These are phyloP conservation scores for Penicillium taxi DNA, from an alignment of 495 filamentous ascomycete genomes.

Conservation along the genomic window DNA sequence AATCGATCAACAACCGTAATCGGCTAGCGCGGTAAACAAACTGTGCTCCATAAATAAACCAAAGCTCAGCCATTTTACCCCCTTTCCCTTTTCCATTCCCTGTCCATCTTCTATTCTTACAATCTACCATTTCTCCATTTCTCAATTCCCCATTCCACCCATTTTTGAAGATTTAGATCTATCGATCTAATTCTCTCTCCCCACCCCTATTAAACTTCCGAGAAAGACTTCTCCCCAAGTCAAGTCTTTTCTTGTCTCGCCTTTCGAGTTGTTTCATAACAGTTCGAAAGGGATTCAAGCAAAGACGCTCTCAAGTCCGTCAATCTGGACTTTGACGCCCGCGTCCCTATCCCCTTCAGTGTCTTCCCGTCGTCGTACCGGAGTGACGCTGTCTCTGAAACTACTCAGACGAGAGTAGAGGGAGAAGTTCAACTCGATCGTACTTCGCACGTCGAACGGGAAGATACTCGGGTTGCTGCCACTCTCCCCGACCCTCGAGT, in stretches of 20 bases:
- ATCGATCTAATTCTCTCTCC: slow-evolving; percentile 14
- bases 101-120: slow-evolving; percentile 4
- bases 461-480: slow-evolving; percentile 69
- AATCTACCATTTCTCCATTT: slow-evolving; percentile 10
- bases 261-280: slow-evolving; percentile 69
- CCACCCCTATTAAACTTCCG: slow-evolving; percentile 12
- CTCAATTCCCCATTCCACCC: slow-evolving; percentile 12
- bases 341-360: slow-evolving; percentile 98
- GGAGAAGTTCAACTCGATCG: slow-evolving; percentile 77
- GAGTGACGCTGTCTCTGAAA: slow-evolving; percentile 77
- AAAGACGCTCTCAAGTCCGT: slow-evolving; percentile 74
- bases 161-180: slow-evolving; percentile 24
- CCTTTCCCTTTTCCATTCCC: slow-evolving; percentile 3
- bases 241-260: slow-evolving; percentile 84
- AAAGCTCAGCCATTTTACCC: slow-evolving; percentile 1
- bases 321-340: slow-evolving; percentile 99
- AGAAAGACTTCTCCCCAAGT: slow-evolving; percentile 38
- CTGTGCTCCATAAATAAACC: slow-evolving; percentile 17
- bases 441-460: slow-evolving; percentile 80
- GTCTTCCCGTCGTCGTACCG: slow-evolving; percentile 98
- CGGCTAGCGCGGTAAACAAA: slow-evolving; percentile 18
- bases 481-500: slow-evolving; percentile 58
- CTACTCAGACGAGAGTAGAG: slow-evolving; percentile 77
- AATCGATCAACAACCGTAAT: slow-evolving; percentile 11
- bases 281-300: slow-evolving; percentile 91